These are phyloP conservation scores for Astraeus odoratus DNA, from an alignment of 768 basidiomycete species.

Conservation along the genomic window DNA sequence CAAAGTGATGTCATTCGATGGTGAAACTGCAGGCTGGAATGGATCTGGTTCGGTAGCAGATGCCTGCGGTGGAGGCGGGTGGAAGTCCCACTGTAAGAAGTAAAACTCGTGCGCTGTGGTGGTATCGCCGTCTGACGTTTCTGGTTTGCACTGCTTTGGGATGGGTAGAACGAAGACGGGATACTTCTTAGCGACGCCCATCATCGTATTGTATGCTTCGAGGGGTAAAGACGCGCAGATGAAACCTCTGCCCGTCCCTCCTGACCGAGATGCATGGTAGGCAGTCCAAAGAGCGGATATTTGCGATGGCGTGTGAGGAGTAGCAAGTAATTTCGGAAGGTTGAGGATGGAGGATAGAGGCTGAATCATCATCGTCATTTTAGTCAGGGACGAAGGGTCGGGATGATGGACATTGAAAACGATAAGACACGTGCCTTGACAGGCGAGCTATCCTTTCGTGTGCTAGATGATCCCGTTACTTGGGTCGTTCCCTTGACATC, in stretches of 20 bases:
- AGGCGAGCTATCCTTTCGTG: constrained; percentile 60
- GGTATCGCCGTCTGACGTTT: constrained; percentile 23
- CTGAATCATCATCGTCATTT: constrained; percentile 33
- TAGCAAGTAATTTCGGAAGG: constrained; percentile 55
- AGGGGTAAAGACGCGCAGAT: constrained; percentile 79
- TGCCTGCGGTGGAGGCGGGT: constrained; percentile 61
- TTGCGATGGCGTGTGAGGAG: constrained; percentile 65
- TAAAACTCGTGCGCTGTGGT: constrained; percentile 66
- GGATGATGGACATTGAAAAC: too few relatives aligned
- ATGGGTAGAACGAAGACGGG: constrained; percentile 81
- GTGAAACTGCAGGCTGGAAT: constrained; percentile 31
- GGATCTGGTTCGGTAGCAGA: constrained; percentile 36
- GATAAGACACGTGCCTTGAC: constrained; percentile 54
- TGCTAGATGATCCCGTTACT: constrained; percentile 7
- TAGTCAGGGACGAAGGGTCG: background rate
- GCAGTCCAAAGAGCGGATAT: constrained; percentile 83
- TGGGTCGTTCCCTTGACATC: constrained; percentile 4
- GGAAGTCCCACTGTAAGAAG: constrained; percentile 86
- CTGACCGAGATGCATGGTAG: constrained; percentile 78
- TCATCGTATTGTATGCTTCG: constrained; percentile 67
- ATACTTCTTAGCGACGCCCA: constrained; percentile 52
- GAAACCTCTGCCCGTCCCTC: constrained; percentile 76
- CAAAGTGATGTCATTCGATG: constrained; percentile 27
- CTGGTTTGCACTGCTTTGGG: constrained; percentile 38
- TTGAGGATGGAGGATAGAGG: constrained; percentile 80